Evolutionary conservation across 192 early-diverging fungal genomes (phyloP).

Genomic region (Phycomyces blakesleeanus): DNA sequence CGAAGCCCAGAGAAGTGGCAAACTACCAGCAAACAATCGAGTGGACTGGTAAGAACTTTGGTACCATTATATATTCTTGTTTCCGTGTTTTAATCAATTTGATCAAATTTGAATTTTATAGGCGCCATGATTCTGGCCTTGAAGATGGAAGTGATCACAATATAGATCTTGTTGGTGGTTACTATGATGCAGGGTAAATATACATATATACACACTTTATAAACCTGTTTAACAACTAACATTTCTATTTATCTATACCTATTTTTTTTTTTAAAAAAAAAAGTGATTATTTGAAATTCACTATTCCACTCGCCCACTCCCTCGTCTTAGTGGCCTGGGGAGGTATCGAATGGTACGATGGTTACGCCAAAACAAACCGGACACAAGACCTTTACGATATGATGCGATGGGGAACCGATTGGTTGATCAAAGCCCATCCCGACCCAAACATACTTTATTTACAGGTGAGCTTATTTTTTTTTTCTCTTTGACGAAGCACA

Average conservation of each 20-base stretch:
- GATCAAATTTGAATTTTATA: conserved; percentile 6
- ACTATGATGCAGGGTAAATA: conserved; percentile 39
- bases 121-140: conserved; percentile 32
- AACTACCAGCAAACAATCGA: conserved; percentile 45
- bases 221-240: too few relatives aligned
- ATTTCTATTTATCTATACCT: too few relatives aligned
- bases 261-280: too few relatives aligned
- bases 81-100: too few relatives aligned
- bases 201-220: conserved; percentile 1
- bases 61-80: too few relatives aligned
- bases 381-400: conserved; percentile 41
- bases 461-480: conserved; percentile 28
- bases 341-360: conserved; percentile 51
- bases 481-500: too few relatives aligned
- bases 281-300: conserved; percentile 59
- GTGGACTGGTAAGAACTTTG: conserved; percentile 41
- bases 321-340: conserved; percentile 51
- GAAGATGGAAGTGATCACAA: conserved; percentile 32
- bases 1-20: conserved; percentile 54
- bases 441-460: conserved; percentile 46
- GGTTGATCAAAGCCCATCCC: conserved; percentile 58
- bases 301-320: conserved; percentile 53
- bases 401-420: conserved; percentile 59
- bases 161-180: conserved; percentile 31
- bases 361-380: conserved; percentile 46